Conservation (phyloP, 495 filamentous ascomycete species). For the Podospora bellae-mahoneyi region DNA sequence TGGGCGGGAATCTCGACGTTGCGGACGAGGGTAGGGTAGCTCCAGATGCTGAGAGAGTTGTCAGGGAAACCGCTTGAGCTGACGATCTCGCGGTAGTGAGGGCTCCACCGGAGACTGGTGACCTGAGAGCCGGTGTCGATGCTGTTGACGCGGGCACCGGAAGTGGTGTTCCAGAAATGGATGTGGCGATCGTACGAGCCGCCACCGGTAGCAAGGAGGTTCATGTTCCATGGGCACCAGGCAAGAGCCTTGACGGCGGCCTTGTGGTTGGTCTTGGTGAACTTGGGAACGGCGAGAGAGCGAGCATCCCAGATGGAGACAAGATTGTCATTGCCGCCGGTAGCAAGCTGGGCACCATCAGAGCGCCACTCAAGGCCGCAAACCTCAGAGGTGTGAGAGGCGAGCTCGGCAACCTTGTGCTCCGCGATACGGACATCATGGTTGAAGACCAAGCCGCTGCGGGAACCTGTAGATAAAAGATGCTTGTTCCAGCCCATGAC, state of each 20-base stretch:
- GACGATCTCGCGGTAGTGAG: constrained; percentile 95
- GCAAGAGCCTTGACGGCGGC: constrained; percentile 96
- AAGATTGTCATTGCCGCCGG: constrained; percentile 96
- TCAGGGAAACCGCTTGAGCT: constrained; percentile 97
- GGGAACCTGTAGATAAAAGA: constrained; percentile 87
- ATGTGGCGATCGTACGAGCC: constrained; percentile 96
- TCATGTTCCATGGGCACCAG: constrained; percentile 99
- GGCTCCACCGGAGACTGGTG: constrained; percentile 91
- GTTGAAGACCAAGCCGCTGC: constrained; percentile 95
- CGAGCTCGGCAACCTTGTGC: constrained; percentile 95
- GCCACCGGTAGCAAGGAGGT: constrained; percentile 93
- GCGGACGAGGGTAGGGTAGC: constrained; percentile 91
- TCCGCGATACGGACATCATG: constrained; percentile 97
- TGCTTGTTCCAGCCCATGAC: constrained; percentile 99
- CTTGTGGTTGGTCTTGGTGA: constrained; percentile 98
- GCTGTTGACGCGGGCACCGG: constrained; percentile 94
- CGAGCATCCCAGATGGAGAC: constrained; percentile 99
- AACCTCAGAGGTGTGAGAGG: constrained; percentile 94
- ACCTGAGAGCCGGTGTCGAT: constrained; percentile 98
- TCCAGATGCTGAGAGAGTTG: constrained; percentile 98
- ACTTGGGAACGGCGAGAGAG: constrained; percentile 87
- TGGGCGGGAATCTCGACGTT: constrained; percentile 99
- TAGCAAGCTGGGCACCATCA: constrained; percentile 93
- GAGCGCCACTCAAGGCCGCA: constrained; percentile 97
- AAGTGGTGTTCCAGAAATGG: constrained; percentile 99